Base-by-base conservation (phyloP, 2,329 filamentous ascomycete genomes). In the Paramyrothecium sp. region DNA sequence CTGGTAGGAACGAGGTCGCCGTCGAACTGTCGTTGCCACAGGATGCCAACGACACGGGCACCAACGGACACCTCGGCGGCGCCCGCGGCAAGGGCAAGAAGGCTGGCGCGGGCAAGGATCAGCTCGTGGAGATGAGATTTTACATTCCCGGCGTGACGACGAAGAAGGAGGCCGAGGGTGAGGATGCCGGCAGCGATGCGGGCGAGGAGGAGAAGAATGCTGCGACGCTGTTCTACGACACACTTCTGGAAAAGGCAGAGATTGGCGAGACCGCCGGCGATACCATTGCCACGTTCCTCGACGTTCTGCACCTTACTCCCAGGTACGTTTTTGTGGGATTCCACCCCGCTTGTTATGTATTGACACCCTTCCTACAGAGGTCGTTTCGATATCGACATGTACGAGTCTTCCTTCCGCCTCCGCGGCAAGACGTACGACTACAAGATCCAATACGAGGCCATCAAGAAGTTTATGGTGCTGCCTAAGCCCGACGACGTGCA, bases 371-470 rank as follows among this genome's bases (percentile, higher is more conserved):
- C 10, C 26, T 61, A 60, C 75, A 93, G 95, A 90, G 96, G 95
- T 73, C 94, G 95, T 65, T 99, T 99, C 82, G 95, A 98, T 74
- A 97, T 99, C 78, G 95, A 99, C 75, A 97, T 99, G 90, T 99
- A 99, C 83, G 95, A 98, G 75, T 89, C 87, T 17, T 98, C 95
- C 2, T 98, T 99, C 84, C 90, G 95, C 61, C 84, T 99, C 60
- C 94, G 95, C 63, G 95, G 95, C 69, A 99, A 99, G 79, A 99
- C 95, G 22, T 99, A 99, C 81, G 96, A 99, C 79, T 99, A 99
- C 86, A 99, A 99, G 84, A 98, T 99, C 64, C 92, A 97, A 73
- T 99, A 97, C 76, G 91, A 97, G 57, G 87, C 89, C 53, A 92
- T 98, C 78, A 99, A 99, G 82, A 98, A 98, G 74, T 98, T 98